A percentile compares a stretch with the other conserved stretches of the same genome.
Conservation (phyloP, 2,329 filamentous ascomycete genomes). For the Pseudodiploospora longispora region DNA sequence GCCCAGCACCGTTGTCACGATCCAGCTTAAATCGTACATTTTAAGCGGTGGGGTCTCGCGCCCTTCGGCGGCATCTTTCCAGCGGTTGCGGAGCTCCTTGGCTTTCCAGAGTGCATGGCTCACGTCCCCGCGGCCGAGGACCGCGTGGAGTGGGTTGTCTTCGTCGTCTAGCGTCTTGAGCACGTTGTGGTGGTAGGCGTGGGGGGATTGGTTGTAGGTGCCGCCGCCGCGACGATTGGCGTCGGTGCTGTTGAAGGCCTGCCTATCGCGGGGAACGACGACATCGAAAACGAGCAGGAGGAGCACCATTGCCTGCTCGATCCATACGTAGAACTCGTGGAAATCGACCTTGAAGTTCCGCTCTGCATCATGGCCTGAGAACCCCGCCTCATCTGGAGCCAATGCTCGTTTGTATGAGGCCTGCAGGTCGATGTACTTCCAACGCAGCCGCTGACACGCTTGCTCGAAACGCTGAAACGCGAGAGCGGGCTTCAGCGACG, state of each 20-base stretch:
- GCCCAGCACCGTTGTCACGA: constrained; percentile 47
- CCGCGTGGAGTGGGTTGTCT: constrained; percentile 45
- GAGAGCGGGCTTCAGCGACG: constrained; percentile 20
- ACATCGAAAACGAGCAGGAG: constrained; percentile 58
- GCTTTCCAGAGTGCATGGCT: constrained; percentile 53
- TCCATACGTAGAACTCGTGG: constrained; percentile 65
- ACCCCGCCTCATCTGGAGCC: constrained; percentile 25
- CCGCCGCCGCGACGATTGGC: constrained; percentile 6
- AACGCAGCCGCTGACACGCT: constrained; percentile 51
- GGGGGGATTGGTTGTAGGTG: constrained; percentile 18
- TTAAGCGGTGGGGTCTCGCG: constrained; percentile 35
- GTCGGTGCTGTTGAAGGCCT: constrained; percentile 7
- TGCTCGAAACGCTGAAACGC: constrained; percentile 52
- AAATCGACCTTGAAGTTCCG: constrained; percentile 73
- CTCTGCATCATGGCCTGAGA: constrained; percentile 40
- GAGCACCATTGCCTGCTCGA: constrained; percentile 63
- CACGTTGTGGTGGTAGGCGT: constrained; percentile 64
- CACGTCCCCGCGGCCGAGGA: constrained; percentile 48
- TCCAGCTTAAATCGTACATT: constrained; percentile 53
- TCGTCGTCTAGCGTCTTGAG: constrained; percentile 51
- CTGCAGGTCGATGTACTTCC: constrained; percentile 56
- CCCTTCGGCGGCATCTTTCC: constrained; percentile 57
- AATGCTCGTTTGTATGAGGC: constrained; percentile 46
- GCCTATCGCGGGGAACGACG: constrained; percentile 28
- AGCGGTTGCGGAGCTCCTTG: constrained; percentile 63